phyloP scores from a whole-genome alignment of 352 stramenopile genomes.

The Pelagophyceae sp. region DNA sequence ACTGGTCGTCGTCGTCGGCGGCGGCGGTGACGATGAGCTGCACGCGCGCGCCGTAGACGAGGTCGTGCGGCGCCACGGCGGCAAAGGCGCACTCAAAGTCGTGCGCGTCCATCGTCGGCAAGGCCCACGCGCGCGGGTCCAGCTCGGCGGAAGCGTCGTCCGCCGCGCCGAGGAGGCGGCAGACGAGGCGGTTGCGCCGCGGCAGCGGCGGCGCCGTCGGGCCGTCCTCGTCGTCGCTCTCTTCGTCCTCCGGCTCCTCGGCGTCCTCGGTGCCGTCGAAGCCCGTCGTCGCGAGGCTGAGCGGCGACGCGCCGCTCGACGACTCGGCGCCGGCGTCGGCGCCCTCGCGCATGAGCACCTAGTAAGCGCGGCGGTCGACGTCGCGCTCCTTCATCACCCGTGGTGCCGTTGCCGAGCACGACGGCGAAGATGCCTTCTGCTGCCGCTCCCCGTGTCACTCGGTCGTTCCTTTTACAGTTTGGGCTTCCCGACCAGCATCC shows the following conservation, averaged over 20 bases:
- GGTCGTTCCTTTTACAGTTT: too few relatives aligned
- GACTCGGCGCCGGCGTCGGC: background rate
- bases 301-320: background rate
- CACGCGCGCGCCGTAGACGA: background rate
- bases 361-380: too few relatives aligned
- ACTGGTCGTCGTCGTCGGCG: background rate
- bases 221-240: background rate
- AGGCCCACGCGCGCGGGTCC: background rate
- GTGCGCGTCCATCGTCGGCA: background rate
- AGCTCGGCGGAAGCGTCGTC: too few relatives aligned
- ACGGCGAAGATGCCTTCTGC: too few relatives aligned
- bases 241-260: background rate
- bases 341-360: too few relatives aligned
- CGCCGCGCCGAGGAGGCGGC: background rate
- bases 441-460: too few relatives aligned
- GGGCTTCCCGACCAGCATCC: too few relatives aligned
- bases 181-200: background rate
- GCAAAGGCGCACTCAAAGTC: background rate
- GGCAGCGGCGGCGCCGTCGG: background rate
- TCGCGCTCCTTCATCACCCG: too few relatives aligned
- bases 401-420: too few relatives aligned
- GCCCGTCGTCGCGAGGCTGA: background rate
- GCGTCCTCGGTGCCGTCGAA: background rate
- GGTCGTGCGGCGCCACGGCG: background rate
- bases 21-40: background rate